Percentiles rank a stretch among this genome's conserved stretches.
phyloP scores from a whole-genome alignment of 2,329 filamentous ascomycete genomes.

The Diaporthe citri region DNA sequence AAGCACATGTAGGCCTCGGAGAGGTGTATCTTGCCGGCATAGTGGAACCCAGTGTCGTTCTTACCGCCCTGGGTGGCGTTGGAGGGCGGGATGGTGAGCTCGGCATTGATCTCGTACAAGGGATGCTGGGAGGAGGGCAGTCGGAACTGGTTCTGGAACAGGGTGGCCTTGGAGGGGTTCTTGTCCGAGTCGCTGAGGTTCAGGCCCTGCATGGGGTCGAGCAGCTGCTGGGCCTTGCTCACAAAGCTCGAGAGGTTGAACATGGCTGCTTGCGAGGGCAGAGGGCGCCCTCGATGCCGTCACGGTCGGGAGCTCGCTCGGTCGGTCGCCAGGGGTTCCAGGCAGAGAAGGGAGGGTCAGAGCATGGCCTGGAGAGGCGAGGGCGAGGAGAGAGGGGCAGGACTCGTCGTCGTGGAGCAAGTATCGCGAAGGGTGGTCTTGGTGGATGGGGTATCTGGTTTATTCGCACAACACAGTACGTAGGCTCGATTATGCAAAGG shows the following conservation, averaged over 20 bases:
- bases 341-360: neutral
- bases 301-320: slow-evolving; percentile 7
- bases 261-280: slow-evolving; percentile 58
- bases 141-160: slow-evolving; percentile 97
- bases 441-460: neutral
- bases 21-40: slow-evolving; percentile 91
- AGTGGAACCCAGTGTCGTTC: slow-evolving; percentile 83
- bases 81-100: slow-evolving; percentile 86
- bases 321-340: slow-evolving; percentile 24
- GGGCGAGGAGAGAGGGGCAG: neutral
- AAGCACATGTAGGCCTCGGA: slow-evolving; percentile 97
- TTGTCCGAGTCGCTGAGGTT: slow-evolving; percentile 80
- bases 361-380: slow-evolving; percentile 27
- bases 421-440: neutral
- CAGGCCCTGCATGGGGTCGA: slow-evolving; percentile 86
- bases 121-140: slow-evolving; percentile 93
- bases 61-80: slow-evolving; percentile 79
- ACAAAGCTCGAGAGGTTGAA: slow-evolving; percentile 82
- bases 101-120: slow-evolving; percentile 95
- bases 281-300: slow-evolving; percentile 36
- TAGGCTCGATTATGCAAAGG: neutral
- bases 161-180: slow-evolving; percentile 88
- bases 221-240: slow-evolving; percentile 94
- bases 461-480: neutral
- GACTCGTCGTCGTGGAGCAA: neutral